phyloP scores from a whole-genome alignment of 345 rosid species.

The Arabis alpina region DNA sequence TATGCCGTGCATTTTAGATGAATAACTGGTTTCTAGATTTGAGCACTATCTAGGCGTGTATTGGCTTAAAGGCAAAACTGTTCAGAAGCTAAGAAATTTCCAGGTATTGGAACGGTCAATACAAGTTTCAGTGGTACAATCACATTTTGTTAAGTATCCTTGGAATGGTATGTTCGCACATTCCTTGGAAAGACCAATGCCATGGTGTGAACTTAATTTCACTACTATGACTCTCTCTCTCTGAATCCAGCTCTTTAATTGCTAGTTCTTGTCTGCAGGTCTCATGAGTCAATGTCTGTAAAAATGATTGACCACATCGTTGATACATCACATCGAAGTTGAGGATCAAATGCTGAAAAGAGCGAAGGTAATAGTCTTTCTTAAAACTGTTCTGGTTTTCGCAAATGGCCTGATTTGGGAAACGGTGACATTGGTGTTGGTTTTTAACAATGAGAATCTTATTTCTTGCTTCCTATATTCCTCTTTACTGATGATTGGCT shows the following conservation, averaged over 20 bases:
- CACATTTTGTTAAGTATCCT: constrained; percentile 24
- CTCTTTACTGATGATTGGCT: too few species aligned
- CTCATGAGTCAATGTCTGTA: constrained; percentile 85
- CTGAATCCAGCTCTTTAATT: constrained; percentile 23
- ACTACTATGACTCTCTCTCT: too few species aligned
- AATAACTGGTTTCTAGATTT: constrained; percentile 83
- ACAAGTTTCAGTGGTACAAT: constrained; percentile 10
- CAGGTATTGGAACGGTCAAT: constrained; percentile 56
- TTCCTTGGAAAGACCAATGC: constrained; percentile 28
- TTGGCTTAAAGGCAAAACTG: constrained; percentile 81
- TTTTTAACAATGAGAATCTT: constrained; percentile 46
- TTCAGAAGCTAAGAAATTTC: constrained; percentile 59
- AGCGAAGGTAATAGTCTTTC: constrained; percentile 59
- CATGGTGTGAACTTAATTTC: constrained; percentile 15
- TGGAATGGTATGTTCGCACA: constrained; percentile 57
- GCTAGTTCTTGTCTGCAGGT: constrained; percentile 52
- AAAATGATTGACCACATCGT: constrained; percentile 80
- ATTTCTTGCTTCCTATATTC: too few species aligned
- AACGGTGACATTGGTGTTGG: constrained; percentile 2
- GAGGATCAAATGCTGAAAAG: constrained; percentile 78
- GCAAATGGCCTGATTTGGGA: constrained; percentile 20
- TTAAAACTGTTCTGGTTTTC: constrained; percentile 26
- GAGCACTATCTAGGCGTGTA: constrained; percentile 96
- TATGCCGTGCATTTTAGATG: constrained; percentile 92
- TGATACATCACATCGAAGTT: constrained; percentile 72